Base-by-base conservation (phyloP, 1,139 yeast species). In the Blastobotrys ciferrii region DNA sequence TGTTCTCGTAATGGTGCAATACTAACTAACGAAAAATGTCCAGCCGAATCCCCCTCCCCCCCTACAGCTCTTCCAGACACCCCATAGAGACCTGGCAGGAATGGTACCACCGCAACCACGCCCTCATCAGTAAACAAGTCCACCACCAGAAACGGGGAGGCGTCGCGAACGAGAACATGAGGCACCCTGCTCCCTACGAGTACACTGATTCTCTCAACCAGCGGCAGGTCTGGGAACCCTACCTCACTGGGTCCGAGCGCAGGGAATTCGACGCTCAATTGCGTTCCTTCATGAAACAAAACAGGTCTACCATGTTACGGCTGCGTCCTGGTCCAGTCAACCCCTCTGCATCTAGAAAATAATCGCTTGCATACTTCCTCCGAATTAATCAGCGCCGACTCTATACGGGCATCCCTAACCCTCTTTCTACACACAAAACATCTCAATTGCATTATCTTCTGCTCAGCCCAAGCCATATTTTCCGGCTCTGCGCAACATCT, bases 11-110 rank as follows among this genome's bases (percentile, higher is more conserved):
- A 23, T 23, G 28, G 28, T 23, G 9, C 28, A 23, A 9, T 23
- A 23, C 28, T 23, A 18, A 45, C 45, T 46, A 42, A 45, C 18
- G 7, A 13, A 33, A 12, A 13, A 33, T 33, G 38, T 33, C 38
- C 20, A 33, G 20, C 32, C 45, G 46, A 14, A 37, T 54, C 51
- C 48, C 57, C 32, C 46, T 50, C 18, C 53, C 58, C 25, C 53
- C 53, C 33, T 63, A 58, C 52, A 58, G 59, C 44, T 52, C 61
- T n/a, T 52, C 53, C 45, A 47, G 63, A 45, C 68, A 64, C 48
- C 68, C 68, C 35, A 59, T 64, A 28, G 67, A 64, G 46, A 56
- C 63, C 36, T 64, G 68, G 68, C 67, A 61, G 45, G 65, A 62
- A 45, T 64, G 68, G 68, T 64, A 64, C 47, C 50, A 50, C 39